Evolutionary conservation across 148 eudicot species (phyloP).

Genomic region (Polygonum maritimum): DNA sequence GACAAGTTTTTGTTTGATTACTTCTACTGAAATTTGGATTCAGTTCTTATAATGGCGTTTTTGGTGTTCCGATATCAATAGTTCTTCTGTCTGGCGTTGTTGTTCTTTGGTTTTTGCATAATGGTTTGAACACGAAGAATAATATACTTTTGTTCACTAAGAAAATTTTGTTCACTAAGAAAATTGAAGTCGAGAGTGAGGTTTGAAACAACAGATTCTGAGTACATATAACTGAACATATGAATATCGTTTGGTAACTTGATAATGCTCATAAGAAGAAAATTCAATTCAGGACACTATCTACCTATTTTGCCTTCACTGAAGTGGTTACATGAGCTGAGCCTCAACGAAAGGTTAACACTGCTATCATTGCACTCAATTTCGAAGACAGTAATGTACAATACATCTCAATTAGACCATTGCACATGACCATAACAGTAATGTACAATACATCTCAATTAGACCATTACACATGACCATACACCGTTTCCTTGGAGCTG

Average conservation of each 20-base stretch:
- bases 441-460: background rate
- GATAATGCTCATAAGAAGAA: too few species aligned
- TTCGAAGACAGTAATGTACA: background rate
- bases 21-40: background rate
- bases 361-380: background rate
- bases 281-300: background rate
- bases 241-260: too few species aligned
- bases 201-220: too few species aligned
- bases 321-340: too few species aligned
- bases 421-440: background rate
- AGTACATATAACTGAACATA: too few species aligned
- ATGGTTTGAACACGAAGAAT: background rate
- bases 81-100: background rate
- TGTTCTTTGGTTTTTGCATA: background rate
- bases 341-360: background rate
- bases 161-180: too few species aligned
- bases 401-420: background rate
- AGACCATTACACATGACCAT: background rate
- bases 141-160: too few species aligned
- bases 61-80: background rate
- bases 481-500: background rate
- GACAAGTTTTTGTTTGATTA: background rate
- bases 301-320: background rate
- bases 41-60: background rate
- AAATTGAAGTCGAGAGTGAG: too few species aligned